phyloP scores from a whole-genome alignment of 1,284 basidiomycete genomes.

The Trichosporon faecale region DNA sequence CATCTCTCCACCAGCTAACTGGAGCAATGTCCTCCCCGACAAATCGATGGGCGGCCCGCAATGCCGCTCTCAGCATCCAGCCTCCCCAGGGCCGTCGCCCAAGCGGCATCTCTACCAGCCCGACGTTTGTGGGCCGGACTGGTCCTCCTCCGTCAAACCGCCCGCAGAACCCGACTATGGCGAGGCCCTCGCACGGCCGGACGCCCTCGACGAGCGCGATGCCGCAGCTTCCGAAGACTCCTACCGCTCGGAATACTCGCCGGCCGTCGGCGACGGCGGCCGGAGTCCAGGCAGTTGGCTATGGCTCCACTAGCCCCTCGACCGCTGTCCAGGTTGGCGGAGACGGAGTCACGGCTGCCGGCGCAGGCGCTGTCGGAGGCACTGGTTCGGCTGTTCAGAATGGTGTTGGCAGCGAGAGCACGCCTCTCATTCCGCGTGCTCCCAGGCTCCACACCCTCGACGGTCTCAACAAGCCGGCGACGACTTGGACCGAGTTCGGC shows the following conservation, averaged over 20 bases:
- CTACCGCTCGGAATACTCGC: background rate
- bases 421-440: background rate
- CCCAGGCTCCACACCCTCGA: conserved; percentile 18
- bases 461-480: conserved; percentile 24
- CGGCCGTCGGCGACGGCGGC: background rate
- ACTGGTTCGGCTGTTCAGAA: background rate
- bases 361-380: background rate
- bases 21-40: background rate
- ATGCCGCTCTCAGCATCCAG: background rate
- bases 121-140: background rate
- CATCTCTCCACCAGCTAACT: background rate
- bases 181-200: background rate
- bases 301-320: background rate
- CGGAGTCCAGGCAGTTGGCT: background rate
- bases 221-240: background rate
- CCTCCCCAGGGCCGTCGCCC: conserved; percentile 1
- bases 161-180: background rate
- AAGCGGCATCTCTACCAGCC: background rate
- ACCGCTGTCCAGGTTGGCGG: background rate
- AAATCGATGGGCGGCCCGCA: conserved; percentile 3
- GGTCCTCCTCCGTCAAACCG: background rate
- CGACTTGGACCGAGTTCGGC: conserved; percentile 22
- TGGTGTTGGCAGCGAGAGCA: background rate
- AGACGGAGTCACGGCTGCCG: background rate
- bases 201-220: conserved; percentile 1